Percentiles rank a stretch among this genome's conserved stretches.
Evolutionary conservation across 768 basidiomycete genomes (phyloP).

Genomic region (Hericium alpestre): DNA sequence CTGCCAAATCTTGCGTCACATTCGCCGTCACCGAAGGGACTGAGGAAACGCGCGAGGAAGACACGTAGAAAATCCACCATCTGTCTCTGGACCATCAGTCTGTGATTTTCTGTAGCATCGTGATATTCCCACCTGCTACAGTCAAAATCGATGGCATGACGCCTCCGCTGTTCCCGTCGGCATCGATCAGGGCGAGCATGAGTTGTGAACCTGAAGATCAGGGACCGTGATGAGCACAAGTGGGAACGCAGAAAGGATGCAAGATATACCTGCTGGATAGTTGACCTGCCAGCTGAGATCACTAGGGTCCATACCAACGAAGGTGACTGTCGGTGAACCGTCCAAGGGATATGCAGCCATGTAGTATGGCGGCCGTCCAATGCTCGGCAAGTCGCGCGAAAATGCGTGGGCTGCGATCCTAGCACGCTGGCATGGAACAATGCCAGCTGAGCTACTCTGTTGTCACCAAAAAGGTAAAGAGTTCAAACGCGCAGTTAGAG

Average conservation of each 20-base stretch:
- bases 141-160: constrained; percentile 25
- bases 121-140: constrained; percentile 23
- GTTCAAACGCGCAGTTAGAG: not conserved
- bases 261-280: constrained; percentile 29
- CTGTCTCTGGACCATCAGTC: constrained; percentile 14
- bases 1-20: constrained; percentile 26
- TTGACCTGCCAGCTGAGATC: constrained; percentile 28
- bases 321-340: constrained; percentile 24
- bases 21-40: constrained; percentile 26
- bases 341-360: constrained; percentile 31
- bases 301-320: constrained; percentile 24
- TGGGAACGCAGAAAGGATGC: not conserved
- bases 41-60: constrained; percentile 12
- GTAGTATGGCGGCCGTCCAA: constrained; percentile 26
- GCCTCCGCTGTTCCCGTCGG: constrained; percentile 32
- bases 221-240: not conserved
- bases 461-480: not conserved
- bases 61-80: constrained; percentile 22
- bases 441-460: not conserved
- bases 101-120: no score
- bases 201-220: constrained; percentile 29
- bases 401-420: not conserved
- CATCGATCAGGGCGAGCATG: constrained; percentile 35
- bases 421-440: not conserved
- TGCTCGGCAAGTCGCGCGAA: not conserved